phyloP scores from a whole-genome alignment of 768 basidiomycete genomes.

The Dacryopinax spathularia region DNA sequence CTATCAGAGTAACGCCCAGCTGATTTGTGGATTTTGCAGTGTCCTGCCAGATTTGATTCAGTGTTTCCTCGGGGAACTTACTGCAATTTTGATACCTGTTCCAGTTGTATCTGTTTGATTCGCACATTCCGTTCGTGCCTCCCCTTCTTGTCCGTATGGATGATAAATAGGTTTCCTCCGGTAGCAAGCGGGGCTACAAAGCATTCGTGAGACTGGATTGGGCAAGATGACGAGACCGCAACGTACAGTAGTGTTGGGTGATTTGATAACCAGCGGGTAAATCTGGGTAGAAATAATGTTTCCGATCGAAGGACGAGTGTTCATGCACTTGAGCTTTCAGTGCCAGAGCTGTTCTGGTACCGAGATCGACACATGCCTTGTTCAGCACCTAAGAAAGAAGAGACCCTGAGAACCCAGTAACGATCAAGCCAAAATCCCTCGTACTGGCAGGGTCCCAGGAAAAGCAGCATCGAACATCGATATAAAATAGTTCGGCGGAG shows the following conservation, averaged over 20 bases:
- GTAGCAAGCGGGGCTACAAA: constrained; percentile 61
- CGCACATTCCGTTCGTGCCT: constrained; percentile 39
- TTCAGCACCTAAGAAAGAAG: constrained; percentile 39
- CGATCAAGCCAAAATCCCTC: constrained; percentile 18
- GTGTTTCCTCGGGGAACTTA: constrained; percentile 14
- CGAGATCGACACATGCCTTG: constrained; percentile 58
- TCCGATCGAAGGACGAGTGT: constrained; percentile 79
- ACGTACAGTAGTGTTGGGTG: constrained; percentile 79
- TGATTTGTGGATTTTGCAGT: constrained; percentile 67
- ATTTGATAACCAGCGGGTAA: constrained; percentile 92
- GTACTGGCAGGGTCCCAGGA: constrained; percentile 83
- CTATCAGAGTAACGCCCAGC: constrained; percentile 43
- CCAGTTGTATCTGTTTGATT: constrained; percentile 87
- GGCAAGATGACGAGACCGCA: not conserved
- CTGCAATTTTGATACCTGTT: constrained; percentile 51
- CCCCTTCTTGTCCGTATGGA: constrained; percentile 14
- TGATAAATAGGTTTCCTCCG: constrained; percentile 42
- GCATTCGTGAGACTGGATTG: not conserved
- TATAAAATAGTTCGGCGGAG: constrained; percentile 57
- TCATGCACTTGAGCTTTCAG: constrained; percentile 49
- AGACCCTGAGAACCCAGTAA: not conserved
- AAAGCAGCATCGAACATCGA: constrained; percentile 75
- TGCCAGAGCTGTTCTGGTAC: constrained; percentile 67
- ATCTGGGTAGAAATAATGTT: constrained; percentile 97
- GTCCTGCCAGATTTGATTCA: constrained; percentile 53